phyloP scores from a whole-genome alignment of 2,329 filamentous ascomycete species.

The Ophiostoma sp. region DNA sequence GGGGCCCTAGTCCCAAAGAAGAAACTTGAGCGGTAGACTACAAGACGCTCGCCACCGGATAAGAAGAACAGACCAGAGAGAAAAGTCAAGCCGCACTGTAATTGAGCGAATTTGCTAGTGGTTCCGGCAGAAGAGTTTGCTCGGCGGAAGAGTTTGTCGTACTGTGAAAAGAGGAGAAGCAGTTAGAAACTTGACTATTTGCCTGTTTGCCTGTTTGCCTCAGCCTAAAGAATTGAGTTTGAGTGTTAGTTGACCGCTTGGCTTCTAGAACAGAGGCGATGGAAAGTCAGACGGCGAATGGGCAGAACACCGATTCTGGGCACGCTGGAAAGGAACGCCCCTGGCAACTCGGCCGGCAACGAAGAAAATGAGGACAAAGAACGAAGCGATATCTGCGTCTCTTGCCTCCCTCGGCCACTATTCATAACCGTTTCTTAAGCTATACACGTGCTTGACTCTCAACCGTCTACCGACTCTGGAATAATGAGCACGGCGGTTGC shows the following conservation, averaged over 20 bases:
- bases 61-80: not conserved
- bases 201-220: not conserved
- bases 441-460: not conserved
- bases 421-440: not conserved
- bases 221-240: not conserved
- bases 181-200: no score
- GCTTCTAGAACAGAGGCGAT: not conserved
- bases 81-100: no score
- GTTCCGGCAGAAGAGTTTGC: no score
- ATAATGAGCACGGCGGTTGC: no score
- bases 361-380: not conserved
- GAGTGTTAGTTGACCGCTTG: no score
- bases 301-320: not conserved
- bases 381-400: not conserved
- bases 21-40: not conserved
- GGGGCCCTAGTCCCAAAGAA: conserved; percentile 12
- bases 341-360: no score
- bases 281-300: not conserved
- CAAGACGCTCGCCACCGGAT: not conserved
- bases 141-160: not conserved
- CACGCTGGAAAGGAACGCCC: no score
- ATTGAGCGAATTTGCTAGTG: no score
- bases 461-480: not conserved
- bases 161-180: not conserved
- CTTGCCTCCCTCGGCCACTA: not conserved